Base-by-base conservation (phyloP, 176 grass and related monocot species). In the Panicum miliaceum region DNA sequence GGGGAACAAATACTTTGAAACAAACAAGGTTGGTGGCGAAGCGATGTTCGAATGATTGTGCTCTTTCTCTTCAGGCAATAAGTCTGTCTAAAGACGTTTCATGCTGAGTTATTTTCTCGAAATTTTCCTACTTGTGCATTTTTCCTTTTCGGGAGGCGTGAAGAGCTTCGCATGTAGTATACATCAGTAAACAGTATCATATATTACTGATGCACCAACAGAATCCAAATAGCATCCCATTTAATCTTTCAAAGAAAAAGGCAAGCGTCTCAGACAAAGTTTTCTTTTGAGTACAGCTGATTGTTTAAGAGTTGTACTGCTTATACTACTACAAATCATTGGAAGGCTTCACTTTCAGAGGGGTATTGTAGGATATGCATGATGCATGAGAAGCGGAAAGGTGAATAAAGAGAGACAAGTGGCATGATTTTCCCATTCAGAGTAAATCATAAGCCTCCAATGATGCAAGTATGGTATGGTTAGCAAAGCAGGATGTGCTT, bases 261-360 rank as follows among this genome's bases (percentile, higher is more conserved):
- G 81, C n/a, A n/a, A n/a, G 58, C 38, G 48, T 52, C 51, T 5
- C 45, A 71, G 40, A 82, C n/a, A 29, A 56, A 25, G 20, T 34
- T 26, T 56, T 29, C 46, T 84, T 72, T 73, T 54, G 14, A 66
- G 67, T 65, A 68, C 41, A 66, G 59, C 71, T 62, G 71, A 83
- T 43, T 50, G 25, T 59, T 76, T 59, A 0, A 50, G n/a, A 50
- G 38, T 3, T 42, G 50, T 74, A n/a, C 38, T 50, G 52, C 77
- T 40, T 68, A 27, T 60, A 29, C 68, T n/a, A 22, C 72, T 35
- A 60, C 43, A 41, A 75, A 85, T 81, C 41, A 89, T 89, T 52
- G 77, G 43, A 64, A 57, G 8, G 57, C 22, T 72, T 88, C 67
- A 20, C 60, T 79, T 71, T 64, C 78, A 80, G 45, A 70, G 69